phyloP scores from a whole-genome alignment of 768 basidiomycete genomes.

The Trametes cingulata region DNA sequence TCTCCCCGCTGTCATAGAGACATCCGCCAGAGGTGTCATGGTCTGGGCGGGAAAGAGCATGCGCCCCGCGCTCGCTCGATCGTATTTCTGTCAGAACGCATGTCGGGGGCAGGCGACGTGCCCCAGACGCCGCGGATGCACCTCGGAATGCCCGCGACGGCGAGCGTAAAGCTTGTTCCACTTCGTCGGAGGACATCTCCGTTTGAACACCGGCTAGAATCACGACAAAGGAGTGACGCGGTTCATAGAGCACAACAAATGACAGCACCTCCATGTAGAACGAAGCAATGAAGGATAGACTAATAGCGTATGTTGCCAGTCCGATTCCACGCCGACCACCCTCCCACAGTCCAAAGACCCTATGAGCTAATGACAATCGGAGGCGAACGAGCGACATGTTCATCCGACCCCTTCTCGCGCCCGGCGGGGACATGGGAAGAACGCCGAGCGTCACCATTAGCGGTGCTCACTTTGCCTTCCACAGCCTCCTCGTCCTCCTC shows the following conservation, averaged over 20 bases:
- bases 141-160: neutral
- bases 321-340: neutral
- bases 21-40: neutral
- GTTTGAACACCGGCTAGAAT: neutral
- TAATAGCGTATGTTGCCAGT: neutral
- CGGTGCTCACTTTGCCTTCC: conserved; percentile 24
- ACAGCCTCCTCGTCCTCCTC: conserved; percentile 24
- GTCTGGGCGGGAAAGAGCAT: neutral
- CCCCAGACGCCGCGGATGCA: conserved; percentile 10
- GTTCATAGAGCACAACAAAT: conserved; percentile 7
- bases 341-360: neutral
- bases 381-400: conserved; percentile 12
- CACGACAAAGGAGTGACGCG: conserved; percentile 9
- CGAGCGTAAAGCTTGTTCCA: conserved; percentile 4
- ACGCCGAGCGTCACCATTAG: conserved; percentile 24
- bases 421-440: conserved; percentile 8
- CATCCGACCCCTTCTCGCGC: conserved; percentile 23
- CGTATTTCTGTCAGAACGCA: neutral
- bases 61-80: neutral
- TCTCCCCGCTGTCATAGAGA: conserved; percentile 14
- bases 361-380: conserved; percentile 22
- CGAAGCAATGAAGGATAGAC: neutral
- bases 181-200: neutral
- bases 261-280: conserved; percentile 9
- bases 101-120: neutral